Base-by-base conservation (phyloP, 1,284 basidiomycete genomes). In the Lignosus rhinocerotis region DNA sequence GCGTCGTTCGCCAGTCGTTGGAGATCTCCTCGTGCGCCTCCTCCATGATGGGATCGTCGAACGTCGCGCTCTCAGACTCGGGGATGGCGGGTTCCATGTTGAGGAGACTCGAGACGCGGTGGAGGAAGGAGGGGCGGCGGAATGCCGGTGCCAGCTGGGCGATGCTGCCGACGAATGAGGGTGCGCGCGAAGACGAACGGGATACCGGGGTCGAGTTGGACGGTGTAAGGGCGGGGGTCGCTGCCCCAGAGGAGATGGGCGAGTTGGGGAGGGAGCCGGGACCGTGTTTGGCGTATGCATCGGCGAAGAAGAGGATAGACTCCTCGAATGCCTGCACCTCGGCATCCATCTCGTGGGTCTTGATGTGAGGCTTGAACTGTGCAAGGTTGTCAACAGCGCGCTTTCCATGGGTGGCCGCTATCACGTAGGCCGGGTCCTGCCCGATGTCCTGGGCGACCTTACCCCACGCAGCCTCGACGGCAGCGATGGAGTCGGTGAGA, bases 391-490 rank as follows among this genome's bases (percentile, higher is more conserved):
- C 83, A 67, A 82, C 78, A 21, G 81, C 82, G 59, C 82, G 85
- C 69, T 90, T 87, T 68, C 90, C 90, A 70, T 92, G 90, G 12
- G 89, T 91, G 42, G 87, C 87, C 33, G 83, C 82, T 69, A 88
- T 88, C 60, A 88, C 84, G 56, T 81, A 78, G 58, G 75, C 76
- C 11, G 85, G 86, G 71, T 88, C 85, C 70, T 85, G 81, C 53
- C 84, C 85, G 47, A 89, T 81, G 70, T 89, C 86, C 44, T 76
- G 76, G 2, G 90, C 89, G 51, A 92, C 88, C 65, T 86, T 86
- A 36, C 82, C 83, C 90, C 90, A 92, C 7, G 90, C 90, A 6
- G 87, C 87, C 71, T 92, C 90, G 62, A 91, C 87, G 9, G 90
- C 89, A 25, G 84, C 76, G 68, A 90, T 90, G 31, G 87, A 89